Conservation (phyloP, 2,329 filamentous ascomycete genomes). For the Xylariaceae sp. region DNA sequence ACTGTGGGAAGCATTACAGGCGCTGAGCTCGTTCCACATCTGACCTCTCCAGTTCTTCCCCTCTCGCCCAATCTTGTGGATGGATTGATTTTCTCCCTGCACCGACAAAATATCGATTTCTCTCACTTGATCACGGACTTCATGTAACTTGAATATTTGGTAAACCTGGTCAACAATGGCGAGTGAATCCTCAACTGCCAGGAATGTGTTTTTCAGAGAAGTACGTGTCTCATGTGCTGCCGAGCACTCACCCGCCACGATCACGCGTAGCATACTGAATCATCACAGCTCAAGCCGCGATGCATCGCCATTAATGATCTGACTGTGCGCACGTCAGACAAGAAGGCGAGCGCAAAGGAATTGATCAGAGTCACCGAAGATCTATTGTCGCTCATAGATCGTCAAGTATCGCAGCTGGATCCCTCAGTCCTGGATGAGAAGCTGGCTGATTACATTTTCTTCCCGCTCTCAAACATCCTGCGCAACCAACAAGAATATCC, state of each 20-base stretch:
- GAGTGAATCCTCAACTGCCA: slow-evolving; percentile 20
- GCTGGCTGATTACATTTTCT: slow-evolving; percentile 90
- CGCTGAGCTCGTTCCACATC: neutral
- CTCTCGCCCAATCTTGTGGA: neutral
- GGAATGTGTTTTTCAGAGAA: slow-evolving; percentile 33
- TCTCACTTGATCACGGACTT: neutral
- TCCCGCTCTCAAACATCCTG: slow-evolving; percentile 83
- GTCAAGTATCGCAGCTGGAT: slow-evolving; percentile 39
- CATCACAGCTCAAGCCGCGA: slow-evolving; percentile 53
- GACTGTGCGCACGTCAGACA: slow-evolving; percentile 45
- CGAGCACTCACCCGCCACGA: neutral
- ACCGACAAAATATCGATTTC: neutral
- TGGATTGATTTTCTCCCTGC: neutral
- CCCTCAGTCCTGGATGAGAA: slow-evolving; percentile 63
- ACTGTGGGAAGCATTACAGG: neutral
- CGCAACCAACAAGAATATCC: slow-evolving; percentile 68
- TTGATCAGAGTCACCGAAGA: slow-evolving; percentile 43
- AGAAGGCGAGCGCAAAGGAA: slow-evolving; percentile 37
- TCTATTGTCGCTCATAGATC: slow-evolving; percentile 43
- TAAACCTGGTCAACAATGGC: slow-evolving; percentile 23
- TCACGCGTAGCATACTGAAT: slow-evolving; percentile 13
- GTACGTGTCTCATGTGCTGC: slow-evolving; percentile 23
- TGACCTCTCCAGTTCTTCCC: neutral
- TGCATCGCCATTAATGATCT: slow-evolving; percentile 57
- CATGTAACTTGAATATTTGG: neutral